phyloP scores from a whole-genome alignment of 1,284 basidiomycete species.

The Naganishia sp. region DNA sequence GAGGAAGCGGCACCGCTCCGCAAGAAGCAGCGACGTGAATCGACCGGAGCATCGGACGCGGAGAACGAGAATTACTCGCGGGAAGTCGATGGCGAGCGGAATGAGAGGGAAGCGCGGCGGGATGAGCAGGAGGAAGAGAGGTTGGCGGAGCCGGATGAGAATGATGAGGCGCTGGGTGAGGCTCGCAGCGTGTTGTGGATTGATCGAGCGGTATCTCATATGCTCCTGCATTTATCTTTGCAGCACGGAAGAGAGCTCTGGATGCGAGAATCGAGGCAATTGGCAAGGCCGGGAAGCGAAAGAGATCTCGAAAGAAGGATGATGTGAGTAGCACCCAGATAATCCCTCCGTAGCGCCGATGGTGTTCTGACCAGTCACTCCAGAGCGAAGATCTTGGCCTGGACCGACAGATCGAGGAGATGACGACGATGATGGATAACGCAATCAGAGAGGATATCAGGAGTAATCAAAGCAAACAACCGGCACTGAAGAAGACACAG shows the following conservation, averaged over 20 bases:
- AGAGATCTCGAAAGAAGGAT: slow-evolving; percentile 64
- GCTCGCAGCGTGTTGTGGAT: not conserved
- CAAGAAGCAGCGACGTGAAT: slow-evolving; percentile 23
- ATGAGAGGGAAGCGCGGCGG: slow-evolving; percentile 1
- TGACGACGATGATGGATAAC: slow-evolving; percentile 80
- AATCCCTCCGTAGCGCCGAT: not conserved
- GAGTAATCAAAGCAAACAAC: slow-evolving; percentile 77
- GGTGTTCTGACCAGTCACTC: not conserved
- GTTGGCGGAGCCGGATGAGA: slow-evolving; percentile 20
- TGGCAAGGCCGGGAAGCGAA: slow-evolving; percentile 73
- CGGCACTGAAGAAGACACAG: slow-evolving; percentile 81
- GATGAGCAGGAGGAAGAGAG: slow-evolving; percentile 21
- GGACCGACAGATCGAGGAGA: slow-evolving; percentile 83
- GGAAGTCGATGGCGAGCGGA: slow-evolving; percentile 13
- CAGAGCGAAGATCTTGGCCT: slow-evolving; percentile 76
- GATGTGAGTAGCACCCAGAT: slow-evolving; percentile 58
- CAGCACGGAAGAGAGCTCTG: slow-evolving; percentile 40
- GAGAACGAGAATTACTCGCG: not conserved
- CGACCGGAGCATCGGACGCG: slow-evolving; percentile 10
- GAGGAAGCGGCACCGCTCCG: slow-evolving; percentile 19
- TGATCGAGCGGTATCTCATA: not conserved
- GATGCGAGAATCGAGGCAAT: slow-evolving; percentile 68
- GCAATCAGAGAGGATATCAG: slow-evolving; percentile 85
- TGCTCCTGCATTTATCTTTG: not conserved
- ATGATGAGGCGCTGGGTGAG: slow-evolving; percentile 19